Evolutionary conservation across 164 flowering plant genomes (phyloP).

Genomic region (Stephania cephalantha): DNA sequence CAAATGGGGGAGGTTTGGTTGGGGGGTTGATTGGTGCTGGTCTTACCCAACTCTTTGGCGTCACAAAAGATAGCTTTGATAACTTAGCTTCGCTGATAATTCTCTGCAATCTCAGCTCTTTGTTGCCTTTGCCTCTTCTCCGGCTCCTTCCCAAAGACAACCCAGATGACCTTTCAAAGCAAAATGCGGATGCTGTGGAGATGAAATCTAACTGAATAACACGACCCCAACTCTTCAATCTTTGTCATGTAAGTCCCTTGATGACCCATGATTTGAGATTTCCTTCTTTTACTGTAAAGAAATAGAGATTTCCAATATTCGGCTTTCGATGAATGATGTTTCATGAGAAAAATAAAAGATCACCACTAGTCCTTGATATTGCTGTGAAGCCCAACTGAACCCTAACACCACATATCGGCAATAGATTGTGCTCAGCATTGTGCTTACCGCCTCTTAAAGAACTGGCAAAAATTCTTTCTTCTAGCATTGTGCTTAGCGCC

Average conservation of each 20-base stretch:
- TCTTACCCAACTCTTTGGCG: slow-evolving; percentile 74
- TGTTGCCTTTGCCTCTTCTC: slow-evolving; percentile 88
- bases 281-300: not conserved
- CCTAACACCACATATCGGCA: not conserved
- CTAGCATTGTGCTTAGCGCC: too few species aligned
- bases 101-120: slow-evolving; percentile 88
- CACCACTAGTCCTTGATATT: not conserved
- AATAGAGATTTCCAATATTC: not conserved
- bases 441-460: too few species aligned
- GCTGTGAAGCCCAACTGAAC: not conserved
- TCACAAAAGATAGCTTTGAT: slow-evolving; percentile 74
- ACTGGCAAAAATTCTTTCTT: too few species aligned
- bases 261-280: not conserved
- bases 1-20: slow-evolving; percentile 82
- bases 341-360: not conserved
- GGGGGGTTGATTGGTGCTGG: slow-evolving; percentile 95
- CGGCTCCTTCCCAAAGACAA: slow-evolving; percentile 70
- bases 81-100: slow-evolving; percentile 64
- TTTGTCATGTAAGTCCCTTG: not conserved
- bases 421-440: not conserved
- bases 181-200: slow-evolving; percentile 45
- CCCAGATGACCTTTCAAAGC: slow-evolving; percentile 31
- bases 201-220: slow-evolving; percentile 52
- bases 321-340: not conserved
- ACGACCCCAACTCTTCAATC: not conserved